These are phyloP conservation scores for Metschnikowia shivogae DNA, from an alignment of 805 yeast genomes.

Conservation along the genomic window DNA sequence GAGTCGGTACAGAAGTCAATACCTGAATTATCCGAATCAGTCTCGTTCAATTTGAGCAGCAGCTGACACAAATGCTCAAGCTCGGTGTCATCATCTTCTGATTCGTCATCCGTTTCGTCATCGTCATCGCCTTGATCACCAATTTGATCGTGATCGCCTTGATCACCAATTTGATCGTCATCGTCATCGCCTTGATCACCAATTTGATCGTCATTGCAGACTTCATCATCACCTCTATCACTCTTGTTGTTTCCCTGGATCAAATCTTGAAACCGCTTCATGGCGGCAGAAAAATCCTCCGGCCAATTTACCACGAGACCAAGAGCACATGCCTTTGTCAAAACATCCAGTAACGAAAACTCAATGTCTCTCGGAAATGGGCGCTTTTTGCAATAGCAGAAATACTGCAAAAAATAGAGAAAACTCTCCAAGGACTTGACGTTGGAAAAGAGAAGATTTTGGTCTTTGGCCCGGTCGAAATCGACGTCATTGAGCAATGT, in stretches of 20 bases:
- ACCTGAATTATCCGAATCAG: no score
- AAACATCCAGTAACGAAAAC: constrained; percentile 47
- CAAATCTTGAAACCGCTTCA: constrained; percentile 10
- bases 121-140: constrained; percentile 15
- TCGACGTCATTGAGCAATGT: constrained; percentile 21
- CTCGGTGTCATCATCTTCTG: constrained; percentile 17
- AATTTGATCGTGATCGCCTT: constrained; percentile 14
- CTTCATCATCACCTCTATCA: constrained; percentile 11
- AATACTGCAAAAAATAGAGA: constrained; percentile 66
- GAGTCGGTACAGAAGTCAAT: not conserved
- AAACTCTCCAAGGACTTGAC: constrained; percentile 28
- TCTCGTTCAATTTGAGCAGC: not conserved
- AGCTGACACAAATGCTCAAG: not conserved
- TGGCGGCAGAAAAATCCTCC: constrained; percentile 19
- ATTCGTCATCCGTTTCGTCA: constrained; percentile 19
- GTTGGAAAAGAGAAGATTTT: constrained; percentile 7
- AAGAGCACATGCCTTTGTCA: constrained; percentile 11
- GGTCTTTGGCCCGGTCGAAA: constrained; percentile 6
- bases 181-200: constrained; percentile 2
- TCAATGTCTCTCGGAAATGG: constrained; percentile 64
- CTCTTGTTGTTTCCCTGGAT: not conserved
- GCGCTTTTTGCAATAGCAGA: constrained; percentile 53
- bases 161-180: constrained; percentile 12
- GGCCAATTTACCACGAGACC: constrained; percentile 1
- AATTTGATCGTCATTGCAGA: no score